Evolutionary conservation across 306 rosid species (phyloP).

Genomic region (Cyamopsis tetragonoloba): DNA sequence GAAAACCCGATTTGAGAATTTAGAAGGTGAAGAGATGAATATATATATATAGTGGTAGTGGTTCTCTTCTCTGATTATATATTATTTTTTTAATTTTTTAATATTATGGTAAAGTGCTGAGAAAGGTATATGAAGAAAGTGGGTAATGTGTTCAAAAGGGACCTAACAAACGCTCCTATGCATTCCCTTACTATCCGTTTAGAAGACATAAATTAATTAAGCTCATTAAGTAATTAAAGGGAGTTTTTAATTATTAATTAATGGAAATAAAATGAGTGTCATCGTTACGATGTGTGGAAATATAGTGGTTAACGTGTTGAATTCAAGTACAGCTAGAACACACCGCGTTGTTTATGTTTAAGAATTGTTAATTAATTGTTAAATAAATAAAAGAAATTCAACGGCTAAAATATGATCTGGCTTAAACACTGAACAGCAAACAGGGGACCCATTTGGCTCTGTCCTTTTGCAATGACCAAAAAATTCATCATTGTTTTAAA

Average conservation of each 20-base stretch:
- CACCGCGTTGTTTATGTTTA: constrained; percentile 7
- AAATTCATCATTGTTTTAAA: constrained; percentile 8
- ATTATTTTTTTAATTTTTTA: background rate
- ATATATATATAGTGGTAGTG: constrained; percentile 39
- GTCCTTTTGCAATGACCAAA: constrained; percentile 5
- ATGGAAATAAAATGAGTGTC: background rate
- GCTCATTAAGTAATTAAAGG: background rate
- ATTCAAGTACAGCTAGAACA: constrained; percentile 31
- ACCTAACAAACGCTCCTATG: constrained; percentile 28
- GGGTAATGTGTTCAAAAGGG: constrained; percentile 18
- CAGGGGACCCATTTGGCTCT: constrained; percentile 28
- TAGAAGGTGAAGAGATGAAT: constrained; percentile 22
- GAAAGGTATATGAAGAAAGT: constrained; percentile 3
- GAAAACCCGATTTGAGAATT: constrained; percentile 31
- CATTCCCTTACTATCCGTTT: constrained; percentile 11
- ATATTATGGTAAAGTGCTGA: background rate
- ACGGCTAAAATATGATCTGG: constrained; percentile 28
- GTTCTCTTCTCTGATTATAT: too few relatives aligned
- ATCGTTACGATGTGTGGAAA: constrained; percentile 1
- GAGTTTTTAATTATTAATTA: background rate
- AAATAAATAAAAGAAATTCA: constrained; percentile 18
- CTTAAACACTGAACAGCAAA: constrained; percentile 25
- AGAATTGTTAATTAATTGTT: background rate
- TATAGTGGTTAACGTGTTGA: constrained; percentile 31
- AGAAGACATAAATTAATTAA: background rate